phyloP scores from a whole-genome alignment of 1,284 basidiomycete genomes.

The Rugosomyces carneus region DNA sequence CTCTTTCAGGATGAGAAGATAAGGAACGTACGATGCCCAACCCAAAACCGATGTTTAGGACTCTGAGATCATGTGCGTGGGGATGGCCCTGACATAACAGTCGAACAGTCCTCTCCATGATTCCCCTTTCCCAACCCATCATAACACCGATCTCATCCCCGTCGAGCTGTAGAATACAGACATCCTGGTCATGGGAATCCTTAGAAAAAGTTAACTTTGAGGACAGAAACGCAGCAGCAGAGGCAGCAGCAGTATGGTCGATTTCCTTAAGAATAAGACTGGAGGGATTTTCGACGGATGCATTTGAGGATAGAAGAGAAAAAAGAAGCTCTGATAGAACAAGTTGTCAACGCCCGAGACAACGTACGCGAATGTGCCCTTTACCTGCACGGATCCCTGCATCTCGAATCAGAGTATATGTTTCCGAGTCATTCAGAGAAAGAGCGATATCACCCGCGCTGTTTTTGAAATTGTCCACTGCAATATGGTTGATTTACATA shows the following conservation, averaged over 20 bases:
- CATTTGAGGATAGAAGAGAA: constrained; percentile 46
- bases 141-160: constrained; percentile 82
- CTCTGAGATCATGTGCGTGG: constrained; percentile 47
- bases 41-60: constrained; percentile 93
- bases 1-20: constrained; percentile 8
- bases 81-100: constrained; percentile 52
- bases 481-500: constrained; percentile 1
- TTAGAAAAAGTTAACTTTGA: constrained; percentile 67
- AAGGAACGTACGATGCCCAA: constrained; percentile 76
- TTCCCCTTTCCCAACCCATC: constrained; percentile 91
- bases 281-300: constrained; percentile 33
- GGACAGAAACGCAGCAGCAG: constrained; percentile 70
- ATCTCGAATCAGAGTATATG: constrained; percentile 76
- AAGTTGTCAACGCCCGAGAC: neutral
- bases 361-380: constrained; percentile 7
- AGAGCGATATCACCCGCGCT: constrained; percentile 87
- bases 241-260: constrained; percentile 67
- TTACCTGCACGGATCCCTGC: constrained; percentile 83
- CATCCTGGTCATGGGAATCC: constrained; percentile 75
- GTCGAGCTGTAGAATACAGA: constrained; percentile 70
- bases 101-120: constrained; percentile 73
- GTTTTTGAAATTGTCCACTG: constrained; percentile 73
- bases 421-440: constrained; percentile 71
- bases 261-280: constrained; percentile 47
- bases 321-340: constrained; percentile 55